Conservation (phyloP, 306 rosid genomes). For the Leucaena leucocephala region DNA sequence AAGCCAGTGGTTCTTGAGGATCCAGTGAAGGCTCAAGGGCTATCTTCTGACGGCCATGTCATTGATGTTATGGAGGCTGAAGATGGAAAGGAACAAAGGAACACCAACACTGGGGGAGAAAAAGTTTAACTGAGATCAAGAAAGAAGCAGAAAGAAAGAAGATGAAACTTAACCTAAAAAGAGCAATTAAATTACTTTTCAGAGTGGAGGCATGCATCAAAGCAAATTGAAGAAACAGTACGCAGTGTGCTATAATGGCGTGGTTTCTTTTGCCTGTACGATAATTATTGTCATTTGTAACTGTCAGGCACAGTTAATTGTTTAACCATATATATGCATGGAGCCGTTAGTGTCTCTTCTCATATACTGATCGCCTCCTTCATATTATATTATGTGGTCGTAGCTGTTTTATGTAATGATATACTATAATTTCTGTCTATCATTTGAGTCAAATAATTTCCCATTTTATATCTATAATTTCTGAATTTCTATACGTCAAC, state of each 20-base stretch:
- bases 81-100: slow-evolving; percentile 21
- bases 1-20: slow-evolving; percentile 37
- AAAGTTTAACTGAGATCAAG: not conserved
- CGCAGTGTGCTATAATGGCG: not conserved
- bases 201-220: slow-evolving; percentile 24
- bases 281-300: not conserved
- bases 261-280: slow-evolving; percentile 16
- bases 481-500: not conserved
- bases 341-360: slow-evolving; percentile 13
- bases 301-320: slow-evolving; percentile 12
- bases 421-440: slow-evolving; percentile 2
- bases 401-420: not conserved
- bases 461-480: slow-evolving; percentile 24
- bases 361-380: not conserved
- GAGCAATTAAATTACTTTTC: slow-evolving; percentile 16
- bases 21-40: slow-evolving; percentile 59
- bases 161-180: not conserved
- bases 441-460: slow-evolving; percentile 6
- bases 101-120: not conserved
- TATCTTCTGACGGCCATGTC: slow-evolving; percentile 50
- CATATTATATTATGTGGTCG: not conserved
- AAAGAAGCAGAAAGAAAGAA: not conserved
- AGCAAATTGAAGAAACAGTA: not conserved
- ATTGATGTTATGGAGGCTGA: slow-evolving; percentile 57
- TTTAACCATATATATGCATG: not conserved